Percentiles rank a stretch among this genome's conserved stretches.
These are phyloP conservation scores for Boletales sp. DNA, from an alignment of 768 basidiomycete species.

Conservation along the genomic window DNA sequence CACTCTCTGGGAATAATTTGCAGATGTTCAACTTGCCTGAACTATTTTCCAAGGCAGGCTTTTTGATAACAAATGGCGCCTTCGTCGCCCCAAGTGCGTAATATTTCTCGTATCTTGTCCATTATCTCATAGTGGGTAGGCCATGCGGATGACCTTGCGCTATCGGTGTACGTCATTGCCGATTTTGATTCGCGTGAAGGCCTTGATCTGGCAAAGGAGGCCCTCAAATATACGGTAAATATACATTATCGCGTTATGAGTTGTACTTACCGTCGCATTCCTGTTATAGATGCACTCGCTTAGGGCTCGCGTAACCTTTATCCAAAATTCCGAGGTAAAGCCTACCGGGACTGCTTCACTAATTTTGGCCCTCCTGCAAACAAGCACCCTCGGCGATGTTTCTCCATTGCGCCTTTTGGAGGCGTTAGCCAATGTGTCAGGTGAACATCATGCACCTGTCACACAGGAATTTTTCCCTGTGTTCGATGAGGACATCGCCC, in stretches of 20 bases:
- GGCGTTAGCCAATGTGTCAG: constrained; percentile 2
- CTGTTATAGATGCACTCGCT: constrained; percentile 40
- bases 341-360: constrained; percentile 32
- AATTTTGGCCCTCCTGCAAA: constrained; percentile 48
- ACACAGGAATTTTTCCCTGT: constrained; percentile 40
- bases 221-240: constrained; percentile 62
- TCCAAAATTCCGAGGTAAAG: constrained; percentile 59
- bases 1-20: constrained; percentile 5
- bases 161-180: constrained; percentile 65
- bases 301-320: constrained; percentile 63
- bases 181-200: constrained; percentile 72
- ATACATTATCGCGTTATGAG: neutral
- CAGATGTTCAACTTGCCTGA: constrained; percentile 30
- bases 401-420: constrained; percentile 16
- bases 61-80: constrained; percentile 37
- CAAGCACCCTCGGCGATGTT: constrained; percentile 34
- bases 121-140: constrained; percentile 12
- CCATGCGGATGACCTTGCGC: constrained; percentile 23
- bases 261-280: neutral
- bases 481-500: constrained; percentile 15
- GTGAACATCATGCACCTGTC: constrained; percentile 6
- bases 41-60: constrained; percentile 32
- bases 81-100: constrained; percentile 66
- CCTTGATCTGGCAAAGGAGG: constrained; percentile 55
- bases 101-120: neutral